Conservation (phyloP, 129 eudicot species). For the Kitagawia praeruptora region DNA sequence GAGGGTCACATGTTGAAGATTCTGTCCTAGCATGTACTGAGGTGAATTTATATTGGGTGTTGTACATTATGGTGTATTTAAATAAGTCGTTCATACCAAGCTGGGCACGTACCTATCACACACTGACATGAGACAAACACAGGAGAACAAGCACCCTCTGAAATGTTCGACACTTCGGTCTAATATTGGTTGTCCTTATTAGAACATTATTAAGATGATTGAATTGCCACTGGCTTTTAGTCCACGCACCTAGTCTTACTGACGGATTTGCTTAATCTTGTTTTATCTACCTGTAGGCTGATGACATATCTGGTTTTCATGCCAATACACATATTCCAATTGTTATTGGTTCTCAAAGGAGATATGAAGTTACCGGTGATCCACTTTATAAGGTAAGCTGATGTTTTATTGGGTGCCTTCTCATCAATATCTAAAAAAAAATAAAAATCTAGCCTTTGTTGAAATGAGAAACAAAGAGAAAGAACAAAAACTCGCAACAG, state of each 20-base stretch:
- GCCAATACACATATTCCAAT: constrained; percentile 92
- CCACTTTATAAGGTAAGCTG: constrained; percentile 69
- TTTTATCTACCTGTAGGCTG: constrained; percentile 45
- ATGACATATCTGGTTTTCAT: constrained; percentile 80
- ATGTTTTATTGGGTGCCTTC: not conserved
- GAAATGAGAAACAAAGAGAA: not conserved
- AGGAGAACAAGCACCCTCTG: not conserved
- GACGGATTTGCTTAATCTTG: not conserved
- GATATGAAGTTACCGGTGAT: constrained; percentile 92
- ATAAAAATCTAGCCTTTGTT: not conserved
- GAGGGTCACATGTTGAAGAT: not conserved
- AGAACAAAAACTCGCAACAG: not conserved
- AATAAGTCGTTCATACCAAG: not conserved
- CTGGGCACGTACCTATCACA: not conserved
- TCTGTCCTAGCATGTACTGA: not conserved
- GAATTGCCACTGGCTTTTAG: not conserved
- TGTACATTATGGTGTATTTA: not conserved
- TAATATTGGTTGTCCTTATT: not conserved
- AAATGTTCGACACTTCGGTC: not conserved
- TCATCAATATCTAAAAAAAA: not conserved
- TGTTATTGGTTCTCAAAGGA: constrained; percentile 88
- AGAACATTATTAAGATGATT: not conserved
- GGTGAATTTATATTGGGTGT: not conserved
- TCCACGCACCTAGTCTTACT: not conserved
- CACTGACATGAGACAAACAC: not conserved